Conservation (phyloP, 2,329 filamentous ascomycete genomes). For the Ophiostoma ips region DNA sequence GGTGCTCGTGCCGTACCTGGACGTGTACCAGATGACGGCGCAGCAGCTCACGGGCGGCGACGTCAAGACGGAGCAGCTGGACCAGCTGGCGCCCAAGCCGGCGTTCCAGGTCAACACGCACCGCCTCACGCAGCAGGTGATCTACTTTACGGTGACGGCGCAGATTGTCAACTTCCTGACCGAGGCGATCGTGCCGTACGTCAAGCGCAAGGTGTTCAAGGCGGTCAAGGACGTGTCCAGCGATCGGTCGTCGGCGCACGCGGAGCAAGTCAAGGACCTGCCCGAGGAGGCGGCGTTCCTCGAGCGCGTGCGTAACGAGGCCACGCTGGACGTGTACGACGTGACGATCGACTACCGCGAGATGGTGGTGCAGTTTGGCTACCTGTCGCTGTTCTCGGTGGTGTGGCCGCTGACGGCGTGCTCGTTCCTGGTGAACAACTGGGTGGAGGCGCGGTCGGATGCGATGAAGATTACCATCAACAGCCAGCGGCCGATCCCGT, state of each 20-base stretch:
- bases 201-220: conserved; percentile 63
- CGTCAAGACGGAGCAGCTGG: conserved; percentile 36
- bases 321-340: conserved; percentile 71
- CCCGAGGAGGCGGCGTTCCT: conserved; percentile 73
- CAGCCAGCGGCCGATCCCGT: conserved; percentile 78
- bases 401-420: conserved; percentile 88
- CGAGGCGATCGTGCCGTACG: conserved; percentile 72
- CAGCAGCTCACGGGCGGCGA: conserved; percentile 62
- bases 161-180: conserved; percentile 79
- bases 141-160: conserved; percentile 90
- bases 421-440: conserved; percentile 89
- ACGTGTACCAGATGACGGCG: conserved; percentile 64
- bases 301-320: conserved; percentile 66
- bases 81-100: conserved; percentile 23
- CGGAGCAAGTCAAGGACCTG: conserved; percentile 41
- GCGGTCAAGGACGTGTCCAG: conserved; percentile 66
- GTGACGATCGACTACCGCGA: conserved; percentile 84
- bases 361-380: conserved; percentile 80
- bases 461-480: conserved; percentile 82
- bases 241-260: conserved; percentile 33
- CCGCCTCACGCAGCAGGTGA: conserved; percentile 77
- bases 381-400: conserved; percentile 80
- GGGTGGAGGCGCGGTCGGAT: conserved; percentile 86
- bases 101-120: conserved; percentile 68
- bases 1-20: conserved; percentile 70